These are phyloP conservation scores for Vitis rupestris DNA, from an alignment of 164 flowering plant species.

Conservation along the genomic window DNA sequence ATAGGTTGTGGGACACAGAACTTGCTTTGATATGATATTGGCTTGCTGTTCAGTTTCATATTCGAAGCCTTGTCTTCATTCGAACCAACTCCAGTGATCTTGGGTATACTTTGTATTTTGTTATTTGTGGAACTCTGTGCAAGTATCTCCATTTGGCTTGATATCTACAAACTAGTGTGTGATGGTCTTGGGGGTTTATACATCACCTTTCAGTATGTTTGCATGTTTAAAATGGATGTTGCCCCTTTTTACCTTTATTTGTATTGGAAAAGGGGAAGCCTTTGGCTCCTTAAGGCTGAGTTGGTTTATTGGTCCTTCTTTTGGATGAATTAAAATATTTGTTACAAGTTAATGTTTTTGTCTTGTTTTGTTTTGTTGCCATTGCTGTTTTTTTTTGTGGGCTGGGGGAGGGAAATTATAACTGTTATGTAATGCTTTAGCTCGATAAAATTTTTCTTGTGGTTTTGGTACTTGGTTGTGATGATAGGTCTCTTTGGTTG, in stretches of 20 bases:
- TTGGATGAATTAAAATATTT: neutral
- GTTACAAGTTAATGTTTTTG: too few species aligned
- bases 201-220: neutral
- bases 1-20: slow-evolving; percentile 17
- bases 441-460: too few species aligned
- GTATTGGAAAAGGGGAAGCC: neutral
- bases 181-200: slow-evolving; percentile 10
- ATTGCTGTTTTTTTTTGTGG: too few species aligned
- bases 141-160: slow-evolving; percentile 1
- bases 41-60: slow-evolving; percentile 6
- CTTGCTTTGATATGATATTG: slow-evolving; percentile 10
- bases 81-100: neutral
- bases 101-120: slow-evolving; percentile 8
- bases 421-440: too few species aligned
- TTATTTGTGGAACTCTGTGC: slow-evolving; percentile 21
- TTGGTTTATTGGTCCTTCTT: neutral
- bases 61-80: slow-evolving; percentile 6
- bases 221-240: neutral
- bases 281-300: neutral
- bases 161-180: slow-evolving; percentile 8
- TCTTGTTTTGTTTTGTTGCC: too few species aligned
- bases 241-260: neutral
- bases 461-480: too few species aligned
- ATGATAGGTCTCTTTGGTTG: too few species aligned
- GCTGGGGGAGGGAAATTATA: too few species aligned